phyloP scores from a whole-genome alignment of 2,329 filamentous ascomycete species.

The Myriosclerotinia curreyana region DNA sequence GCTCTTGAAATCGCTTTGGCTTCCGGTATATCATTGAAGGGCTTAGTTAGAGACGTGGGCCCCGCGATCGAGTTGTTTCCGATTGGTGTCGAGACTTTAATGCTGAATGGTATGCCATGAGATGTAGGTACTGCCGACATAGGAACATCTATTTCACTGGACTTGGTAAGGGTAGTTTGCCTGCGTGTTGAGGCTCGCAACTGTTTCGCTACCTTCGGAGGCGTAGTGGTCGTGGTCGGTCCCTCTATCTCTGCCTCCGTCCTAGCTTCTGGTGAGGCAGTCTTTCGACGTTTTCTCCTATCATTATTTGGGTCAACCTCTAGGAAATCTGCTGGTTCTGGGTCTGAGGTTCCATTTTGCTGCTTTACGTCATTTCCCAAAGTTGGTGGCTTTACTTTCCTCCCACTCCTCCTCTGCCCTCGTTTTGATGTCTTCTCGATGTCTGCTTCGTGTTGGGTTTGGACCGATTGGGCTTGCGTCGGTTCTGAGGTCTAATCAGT shows the following conservation, averaged over 20 bases:
- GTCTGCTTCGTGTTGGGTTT: slow-evolving; percentile 5
- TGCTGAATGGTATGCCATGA: neutral
- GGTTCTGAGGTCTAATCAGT: slow-evolving; percentile 5
- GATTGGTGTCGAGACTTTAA: neutral
- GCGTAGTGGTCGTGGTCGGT: neutral
- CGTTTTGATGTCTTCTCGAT: neutral
- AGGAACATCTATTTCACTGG: neutral
- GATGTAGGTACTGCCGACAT: neutral
- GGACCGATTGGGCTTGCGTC: neutral
- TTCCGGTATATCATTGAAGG: neutral
- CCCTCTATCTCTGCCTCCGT: neutral
- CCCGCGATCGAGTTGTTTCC: neutral
- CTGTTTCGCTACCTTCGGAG: neutral
- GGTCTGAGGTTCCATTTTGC: slow-evolving; percentile 1
- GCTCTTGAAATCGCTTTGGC: neutral
- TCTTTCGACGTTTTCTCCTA: slow-evolving; percentile 47
- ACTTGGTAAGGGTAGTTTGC: neutral
- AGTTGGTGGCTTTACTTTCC: neutral
- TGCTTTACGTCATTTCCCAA: neutral
- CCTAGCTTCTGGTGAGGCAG: slow-evolving; percentile 31
- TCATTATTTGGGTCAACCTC: slow-evolving; percentile 39
- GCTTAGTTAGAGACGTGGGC: neutral
- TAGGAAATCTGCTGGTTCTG: slow-evolving; percentile 27
- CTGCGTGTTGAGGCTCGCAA: slow-evolving; percentile 9
- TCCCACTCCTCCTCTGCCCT: neutral